phyloP scores from a whole-genome alignment of 805 yeast genomes.

The Starmerella scarabaei region DNA sequence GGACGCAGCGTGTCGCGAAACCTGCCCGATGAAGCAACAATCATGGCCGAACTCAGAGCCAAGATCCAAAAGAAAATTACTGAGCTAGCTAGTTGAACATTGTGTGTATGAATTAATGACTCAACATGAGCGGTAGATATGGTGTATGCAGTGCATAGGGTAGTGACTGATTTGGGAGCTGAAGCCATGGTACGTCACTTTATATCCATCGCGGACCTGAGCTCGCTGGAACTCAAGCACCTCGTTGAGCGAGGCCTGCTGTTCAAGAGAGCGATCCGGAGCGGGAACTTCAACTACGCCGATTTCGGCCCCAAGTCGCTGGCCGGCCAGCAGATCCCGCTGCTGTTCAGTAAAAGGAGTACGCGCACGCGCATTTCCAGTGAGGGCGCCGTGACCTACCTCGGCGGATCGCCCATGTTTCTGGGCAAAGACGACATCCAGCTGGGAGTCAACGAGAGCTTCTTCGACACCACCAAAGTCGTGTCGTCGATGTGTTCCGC shows the following conservation, averaged over 20 bases:
- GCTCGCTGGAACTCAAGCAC: slow-evolving; percentile 54
- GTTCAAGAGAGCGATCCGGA: slow-evolving; percentile 37
- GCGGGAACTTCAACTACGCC: slow-evolving; percentile 33
- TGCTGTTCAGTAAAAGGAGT: slow-evolving; percentile 80
- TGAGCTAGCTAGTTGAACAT: too few species aligned
- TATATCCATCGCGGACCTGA: slow-evolving; percentile 65
- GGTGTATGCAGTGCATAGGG: too few species aligned
- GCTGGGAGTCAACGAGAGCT: slow-evolving; percentile 84
- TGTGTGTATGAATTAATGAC: too few species aligned
- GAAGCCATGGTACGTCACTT: slow-evolving; percentile 48
- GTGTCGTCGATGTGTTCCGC: slow-evolving; percentile 94
- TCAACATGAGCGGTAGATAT: too few species aligned
- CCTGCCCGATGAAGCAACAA: neutral
- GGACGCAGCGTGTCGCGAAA: slow-evolving; percentile 1
- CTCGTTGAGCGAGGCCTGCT: slow-evolving; percentile 61
- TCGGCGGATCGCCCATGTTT: slow-evolving; percentile 95
- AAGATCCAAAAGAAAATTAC: neutral
- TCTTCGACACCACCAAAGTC: slow-evolving; percentile 79
- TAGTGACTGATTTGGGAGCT: too few species aligned
- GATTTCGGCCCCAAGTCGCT: slow-evolving; percentile 41
- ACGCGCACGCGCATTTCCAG: slow-evolving; percentile 90
- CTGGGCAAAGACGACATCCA: slow-evolving; percentile 94
- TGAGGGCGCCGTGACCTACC: slow-evolving; percentile 86
- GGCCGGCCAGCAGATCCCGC: slow-evolving; percentile 67
- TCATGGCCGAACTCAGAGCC: neutral